Evolutionary conservation across 2,329 filamentous ascomycete species (phyloP).

Genomic region (Cladophialophora exuberans): DNA sequence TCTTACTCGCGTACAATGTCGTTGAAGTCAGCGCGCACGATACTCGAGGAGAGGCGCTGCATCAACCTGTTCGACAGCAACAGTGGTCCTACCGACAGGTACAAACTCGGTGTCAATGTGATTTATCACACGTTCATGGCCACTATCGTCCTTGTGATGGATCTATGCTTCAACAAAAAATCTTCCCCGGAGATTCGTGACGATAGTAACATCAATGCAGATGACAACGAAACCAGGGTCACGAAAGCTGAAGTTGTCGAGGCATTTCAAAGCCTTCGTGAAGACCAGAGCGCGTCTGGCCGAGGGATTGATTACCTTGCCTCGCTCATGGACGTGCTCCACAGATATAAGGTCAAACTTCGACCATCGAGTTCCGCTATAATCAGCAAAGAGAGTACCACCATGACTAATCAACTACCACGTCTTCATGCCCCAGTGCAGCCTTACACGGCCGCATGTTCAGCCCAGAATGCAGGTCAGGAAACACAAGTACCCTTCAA

Average conservation of each 20-base stretch:
- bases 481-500: background rate
- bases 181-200: too few species aligned
- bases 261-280: conserved; percentile 44
- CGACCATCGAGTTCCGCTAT: background rate
- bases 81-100: conserved; percentile 29
- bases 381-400: background rate
- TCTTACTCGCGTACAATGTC: conserved; percentile 44
- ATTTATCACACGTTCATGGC: conserved; percentile 46
- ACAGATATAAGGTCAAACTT: conserved; percentile 35
- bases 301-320: conserved; percentile 40
- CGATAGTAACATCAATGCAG: conserved; percentile 26
- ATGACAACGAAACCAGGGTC: conserved; percentile 39
- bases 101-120: conserved; percentile 33
- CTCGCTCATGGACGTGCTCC: conserved; percentile 42
- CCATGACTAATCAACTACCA: background rate
- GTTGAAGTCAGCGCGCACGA: conserved; percentile 42
- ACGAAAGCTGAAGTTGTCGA: conserved; percentile 42
- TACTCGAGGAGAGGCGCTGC: conserved; percentile 39
- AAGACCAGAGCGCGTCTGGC: conserved; percentile 38
- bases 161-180: conserved; percentile 40
- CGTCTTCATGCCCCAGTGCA: background rate
- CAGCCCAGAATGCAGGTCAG: background rate
- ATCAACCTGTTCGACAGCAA: conserved; percentile 38
- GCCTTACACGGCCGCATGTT: background rate
- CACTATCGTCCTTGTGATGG: conserved; percentile 44